Base-by-base conservation (phyloP, 305 asterid genomes). In the Fraxinus nigra region DNA sequence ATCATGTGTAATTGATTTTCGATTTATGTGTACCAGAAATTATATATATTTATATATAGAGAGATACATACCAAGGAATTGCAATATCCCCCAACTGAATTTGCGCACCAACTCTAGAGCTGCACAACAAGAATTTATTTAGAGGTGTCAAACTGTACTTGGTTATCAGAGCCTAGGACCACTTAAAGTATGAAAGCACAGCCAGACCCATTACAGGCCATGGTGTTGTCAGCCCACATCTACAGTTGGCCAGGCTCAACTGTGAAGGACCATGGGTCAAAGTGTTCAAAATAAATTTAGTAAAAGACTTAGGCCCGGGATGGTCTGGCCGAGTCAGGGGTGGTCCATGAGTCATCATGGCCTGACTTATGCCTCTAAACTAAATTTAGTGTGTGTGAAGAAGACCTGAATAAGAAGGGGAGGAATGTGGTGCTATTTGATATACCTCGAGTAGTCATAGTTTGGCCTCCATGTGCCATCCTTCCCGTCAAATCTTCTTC, bases 31-130 rank as follows among this genome's bases (percentile, higher is more conserved):
- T 7, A 76, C 22, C 13, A 11, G 9, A 54, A 54, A 54, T 4
- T 0, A 2, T 40, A 2, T 40, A 10, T 38, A 3, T 32, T 3
- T 32, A 32, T 2, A 32, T 2, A 32, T 2, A 32, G 1, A 28
- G 5, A 46, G 4, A 34, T 34, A 34, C 38, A 34, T 34, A 33
- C 80, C 80, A 16, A 59, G 14, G 20, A 59, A 16, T 26, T 20
- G 54, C 16, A 81, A 24, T 51, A 59, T 61, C 30, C 76, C 32
- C 74, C 80, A 79, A 35, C 77, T 77, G n/a, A 79, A 69, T 34
- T n/a, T 67, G 30, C 20, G 69, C 37, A 79, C 9, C 33, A 67
- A 35, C 77, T 35, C 11, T 16, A 67, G 65, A 37, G 33, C 82
- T 79, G 69, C 67, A 35, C 32, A 65, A 26, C 32, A 65, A 26